Base-by-base conservation (phyloP, 2,329 filamentous ascomycete genomes). In the Colletotrichum scovillei region DNA sequence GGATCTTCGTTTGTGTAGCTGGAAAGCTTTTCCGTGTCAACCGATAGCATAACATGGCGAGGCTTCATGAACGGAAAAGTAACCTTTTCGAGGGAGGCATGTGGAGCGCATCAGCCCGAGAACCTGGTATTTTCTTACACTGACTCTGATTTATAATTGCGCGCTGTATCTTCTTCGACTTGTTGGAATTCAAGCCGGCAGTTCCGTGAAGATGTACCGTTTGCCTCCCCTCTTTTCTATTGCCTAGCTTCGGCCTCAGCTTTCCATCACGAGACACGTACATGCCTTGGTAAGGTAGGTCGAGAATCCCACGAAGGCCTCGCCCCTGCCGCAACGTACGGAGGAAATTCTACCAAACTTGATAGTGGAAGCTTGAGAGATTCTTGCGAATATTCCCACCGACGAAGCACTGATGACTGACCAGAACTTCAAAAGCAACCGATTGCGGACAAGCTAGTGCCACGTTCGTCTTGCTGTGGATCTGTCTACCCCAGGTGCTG, bases 71-170 rank as follows among this genome's bases (percentile, higher is more conserved):
- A 59, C 67, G 67, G 67, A 70, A 70, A 70, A 70, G 67, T 53
- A 11, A 30, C 26, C 42, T 58, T 49, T 69, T 32, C 19, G 9
- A 65, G 26, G 42, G 28, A 53, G 53, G 42, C 9, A 53, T 59
- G 55, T 70, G 67, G 55, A 30, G 55, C 42, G 55, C 42, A 22
- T 55, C 53, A 66, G 53, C 42, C 42, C 19, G 16, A 49, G 8
- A 9, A 49, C 19, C 42, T 42, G 16, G 11, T 55, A n/a, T 24
- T 53, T 53, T n/a, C 58, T 24, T 60, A 22, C 35, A 53, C 30
- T 38, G 30, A n/a, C n/a, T 59, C 26, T 69, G 68, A 60, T 67
- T 71, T 62, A 71, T 62, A 71, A 71, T 71, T 67, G 19, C 55
- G 32, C 56, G 7, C 7, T 71, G 30, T 6, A 56, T 67, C 56